Evolutionary conservation across 1,284 basidiomycete species (phyloP), one percentile per base, ranked within the genome.

Genomic region (Naganishia sp.): DNA sequence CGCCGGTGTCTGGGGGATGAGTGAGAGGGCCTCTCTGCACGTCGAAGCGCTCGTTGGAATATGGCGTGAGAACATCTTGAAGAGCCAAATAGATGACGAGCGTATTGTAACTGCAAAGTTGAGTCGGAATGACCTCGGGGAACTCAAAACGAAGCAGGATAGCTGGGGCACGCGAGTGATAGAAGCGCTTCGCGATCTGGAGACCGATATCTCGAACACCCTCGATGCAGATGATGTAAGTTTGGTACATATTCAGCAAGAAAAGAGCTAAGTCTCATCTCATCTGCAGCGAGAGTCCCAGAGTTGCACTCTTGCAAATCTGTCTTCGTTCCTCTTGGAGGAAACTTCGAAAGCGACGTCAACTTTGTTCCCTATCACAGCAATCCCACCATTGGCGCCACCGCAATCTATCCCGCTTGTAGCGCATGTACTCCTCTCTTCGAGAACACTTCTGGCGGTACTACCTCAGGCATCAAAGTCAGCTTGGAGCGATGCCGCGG

Each of bases 1-100:
- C 55, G 68, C 74, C 28, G 71, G 73, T 16, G 68, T 79, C 5
- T 80, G 79, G 79, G 75, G 73, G 1, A 72, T 78, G 16, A 69
- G 72, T 23, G 70, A 70, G 36, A 76, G 78, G 54, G 72, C 73
- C 59, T 73, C 78, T 57, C 69, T 71, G 25, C 74, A 77, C 68
- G 60, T 77, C 6, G 75, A 74, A 43, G 69, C 52, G 1, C 44
- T 75, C 1, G 57, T 75, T 10, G 45, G 65, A 10, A 65, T 71
- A 33, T 80, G 78, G 78, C 67, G 66, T 2, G 69, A 71, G 31
- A 69, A 63, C 16, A 64, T 78, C 33, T 75, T 73, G 1, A 67
- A 50, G 33, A 50, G 46, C 18, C 50, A 57, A n/a, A 49, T 31
- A 6, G 45, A 50, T n/a, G 63, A 61, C 33, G 67, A 68, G 56